These are phyloP conservation scores for Pleurotus djamor DNA, from an alignment of 768 basidiomycete genomes.

Conservation along the genomic window DNA sequence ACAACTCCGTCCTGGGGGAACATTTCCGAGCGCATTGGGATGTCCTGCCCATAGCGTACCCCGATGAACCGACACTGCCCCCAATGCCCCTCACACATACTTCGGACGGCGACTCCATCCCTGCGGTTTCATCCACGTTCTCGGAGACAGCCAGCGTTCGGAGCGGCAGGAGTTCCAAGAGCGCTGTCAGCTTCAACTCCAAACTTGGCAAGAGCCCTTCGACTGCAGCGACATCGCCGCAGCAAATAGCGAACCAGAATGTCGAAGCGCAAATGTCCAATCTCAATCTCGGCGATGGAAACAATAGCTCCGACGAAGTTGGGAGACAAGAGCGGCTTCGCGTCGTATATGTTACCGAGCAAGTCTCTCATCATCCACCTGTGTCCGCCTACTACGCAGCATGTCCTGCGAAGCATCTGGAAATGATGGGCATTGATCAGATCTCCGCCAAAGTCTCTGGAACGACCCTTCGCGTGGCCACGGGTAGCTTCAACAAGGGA, in stretches of 20 bases:
- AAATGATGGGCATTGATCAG: conserved; percentile 85
- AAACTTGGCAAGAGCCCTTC: conserved; percentile 48
- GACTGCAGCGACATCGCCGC: conserved; percentile 54
- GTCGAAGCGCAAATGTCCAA: conserved; percentile 57
- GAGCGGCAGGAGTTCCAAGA: conserved; percentile 63
- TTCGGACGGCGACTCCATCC: conserved; percentile 11
- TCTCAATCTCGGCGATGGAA: conserved; percentile 47
- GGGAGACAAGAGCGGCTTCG: conserved; percentile 31
- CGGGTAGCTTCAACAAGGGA: conserved; percentile 87
- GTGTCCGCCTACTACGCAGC: conserved; percentile 81
- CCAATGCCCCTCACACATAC: conserved; percentile 45
- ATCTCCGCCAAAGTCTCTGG: conserved; percentile 91
- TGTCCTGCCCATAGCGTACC: conserved; percentile 57
- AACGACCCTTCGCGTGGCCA: conserved; percentile 76
- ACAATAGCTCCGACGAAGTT: conserved; percentile 12
- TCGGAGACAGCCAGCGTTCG: conserved; percentile 58
- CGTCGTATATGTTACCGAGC: conserved; percentile 85
- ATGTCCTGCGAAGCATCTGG: conserved; percentile 72
- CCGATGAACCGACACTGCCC: conserved; percentile 41
- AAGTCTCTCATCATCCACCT: conserved; percentile 97
- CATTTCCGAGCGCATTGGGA: conserved; percentile 91
- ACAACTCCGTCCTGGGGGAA: conserved; percentile 85
- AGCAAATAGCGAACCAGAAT: conserved; percentile 36
- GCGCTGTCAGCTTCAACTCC: conserved; percentile 54
- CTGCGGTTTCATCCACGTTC: conserved; percentile 14